phyloP scores from a whole-genome alignment of 768 basidiomycete species.

The Hericium alpestre region DNA sequence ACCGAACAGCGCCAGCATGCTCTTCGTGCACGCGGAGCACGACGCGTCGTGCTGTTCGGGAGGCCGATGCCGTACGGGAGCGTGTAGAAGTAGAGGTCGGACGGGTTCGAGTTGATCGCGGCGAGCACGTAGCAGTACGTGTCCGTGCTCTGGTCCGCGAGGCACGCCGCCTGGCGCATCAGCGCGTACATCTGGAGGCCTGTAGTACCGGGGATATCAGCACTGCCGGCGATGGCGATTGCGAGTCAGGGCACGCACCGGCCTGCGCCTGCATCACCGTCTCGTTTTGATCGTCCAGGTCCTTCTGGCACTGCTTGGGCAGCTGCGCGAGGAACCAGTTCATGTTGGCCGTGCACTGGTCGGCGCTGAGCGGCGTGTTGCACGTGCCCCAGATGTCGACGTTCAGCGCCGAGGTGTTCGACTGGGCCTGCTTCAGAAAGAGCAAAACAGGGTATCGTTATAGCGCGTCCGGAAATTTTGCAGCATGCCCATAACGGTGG shows the following conservation, averaged over 20 bases:
- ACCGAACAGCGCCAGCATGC: constrained; percentile 45
- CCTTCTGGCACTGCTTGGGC: constrained; percentile 40
- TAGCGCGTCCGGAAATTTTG: constrained; percentile 9
- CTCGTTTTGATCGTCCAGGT: constrained; percentile 41
- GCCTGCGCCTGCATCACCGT: constrained; percentile 44
- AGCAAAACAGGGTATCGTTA: constrained; percentile 1
- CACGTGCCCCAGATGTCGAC: constrained; percentile 71
- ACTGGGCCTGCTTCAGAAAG: constrained; percentile 43
- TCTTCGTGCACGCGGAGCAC: constrained; percentile 58
- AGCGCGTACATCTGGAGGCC: constrained; percentile 55
- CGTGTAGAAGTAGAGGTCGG: constrained; percentile 64
- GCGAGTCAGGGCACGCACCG: constrained; percentile 29
- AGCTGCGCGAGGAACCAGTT: constrained; percentile 44
- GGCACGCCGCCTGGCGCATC: constrained; percentile 54
- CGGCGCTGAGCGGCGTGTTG: constrained; percentile 39
- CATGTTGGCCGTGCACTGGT: constrained; percentile 61
- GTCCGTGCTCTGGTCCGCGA: constrained; percentile 42
- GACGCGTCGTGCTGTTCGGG: constrained; percentile 36
- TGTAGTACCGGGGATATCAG: constrained; percentile 12
- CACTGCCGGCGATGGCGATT: not conserved
- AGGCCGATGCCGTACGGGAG: constrained; percentile 51
- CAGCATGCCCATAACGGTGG: not conserved
- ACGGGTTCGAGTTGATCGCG: constrained; percentile 40
- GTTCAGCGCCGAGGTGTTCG: constrained; percentile 53
- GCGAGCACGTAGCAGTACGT: constrained; percentile 71